These are phyloP conservation scores for Chimonanthus praecox DNA, from an alignment of 164 flowering plant genomes.

Conservation along the genomic window DNA sequence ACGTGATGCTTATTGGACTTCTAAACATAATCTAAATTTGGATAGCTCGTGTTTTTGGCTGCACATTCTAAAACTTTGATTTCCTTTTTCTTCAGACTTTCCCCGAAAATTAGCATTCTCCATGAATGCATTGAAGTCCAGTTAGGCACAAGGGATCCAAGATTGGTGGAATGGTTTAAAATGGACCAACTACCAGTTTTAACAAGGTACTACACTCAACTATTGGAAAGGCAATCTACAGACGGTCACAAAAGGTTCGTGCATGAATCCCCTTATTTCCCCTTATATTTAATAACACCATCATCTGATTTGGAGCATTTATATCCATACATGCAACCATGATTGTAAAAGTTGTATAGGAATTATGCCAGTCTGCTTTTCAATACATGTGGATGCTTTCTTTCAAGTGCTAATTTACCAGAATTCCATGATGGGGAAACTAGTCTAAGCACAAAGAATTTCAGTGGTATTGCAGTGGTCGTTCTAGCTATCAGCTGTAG, in stretches of 20 bases:
- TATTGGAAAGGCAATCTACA: slow-evolving; percentile 40
- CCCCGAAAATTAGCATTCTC: slow-evolving; percentile 28
- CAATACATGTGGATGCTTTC: neutral
- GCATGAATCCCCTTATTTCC: neutral
- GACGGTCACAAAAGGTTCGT: slow-evolving; percentile 51
- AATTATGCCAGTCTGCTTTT: neutral
- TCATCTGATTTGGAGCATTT: neutral
- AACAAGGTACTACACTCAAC: slow-evolving; percentile 37
- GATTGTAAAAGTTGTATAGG: neutral
- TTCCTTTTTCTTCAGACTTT: slow-evolving; percentile 33
- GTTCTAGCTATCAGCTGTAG: slow-evolving; percentile 55
- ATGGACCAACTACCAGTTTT: slow-evolving; percentile 43
- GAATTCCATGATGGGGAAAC: slow-evolving; percentile 1
- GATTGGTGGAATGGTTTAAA: slow-evolving; percentile 48
- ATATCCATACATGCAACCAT: neutral
- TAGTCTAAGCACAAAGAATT: slow-evolving; percentile 23
- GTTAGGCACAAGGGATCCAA: slow-evolving; percentile 28
- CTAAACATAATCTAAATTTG: neutral
- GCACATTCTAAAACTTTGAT: neutral
- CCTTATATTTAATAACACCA: neutral
- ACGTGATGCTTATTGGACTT: neutral
- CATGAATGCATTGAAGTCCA: slow-evolving; percentile 41
- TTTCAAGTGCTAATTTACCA: neutral
- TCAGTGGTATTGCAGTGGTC: slow-evolving; percentile 68
- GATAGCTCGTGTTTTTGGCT: neutral